Evolutionary conservation across 176 grass and related monocot genomes (phyloP).

Genomic region (Triticum aestivum): IWGSC_CS_RefSeq_v2.1 NC_057808.1:415172621-415173120

Average conservation of each 20-base stretch:
- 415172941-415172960: background rate
- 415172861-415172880: background rate
- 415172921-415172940: constrained; percentile 3
- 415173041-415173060: constrained; percentile 72
- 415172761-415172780: background rate
- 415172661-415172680: background rate
- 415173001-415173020: constrained; percentile 58
- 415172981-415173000: background rate
- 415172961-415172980: background rate
- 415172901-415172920: background rate
- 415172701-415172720: background rate
- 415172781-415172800: background rate
- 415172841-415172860: background rate
- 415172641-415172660: background rate
- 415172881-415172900: background rate
- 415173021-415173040: constrained; percentile 83
- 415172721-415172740: background rate
- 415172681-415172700: background rate
- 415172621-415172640: background rate
- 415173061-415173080: constrained; percentile 93
- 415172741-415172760: background rate
- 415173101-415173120: constrained; percentile 17
- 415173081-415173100: constrained; percentile 33
- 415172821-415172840: background rate
- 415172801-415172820: background rate